Evolutionary conservation across 1,284 basidiomycete species (phyloP).

Genomic region (Moesziomyces sp.): DNA sequence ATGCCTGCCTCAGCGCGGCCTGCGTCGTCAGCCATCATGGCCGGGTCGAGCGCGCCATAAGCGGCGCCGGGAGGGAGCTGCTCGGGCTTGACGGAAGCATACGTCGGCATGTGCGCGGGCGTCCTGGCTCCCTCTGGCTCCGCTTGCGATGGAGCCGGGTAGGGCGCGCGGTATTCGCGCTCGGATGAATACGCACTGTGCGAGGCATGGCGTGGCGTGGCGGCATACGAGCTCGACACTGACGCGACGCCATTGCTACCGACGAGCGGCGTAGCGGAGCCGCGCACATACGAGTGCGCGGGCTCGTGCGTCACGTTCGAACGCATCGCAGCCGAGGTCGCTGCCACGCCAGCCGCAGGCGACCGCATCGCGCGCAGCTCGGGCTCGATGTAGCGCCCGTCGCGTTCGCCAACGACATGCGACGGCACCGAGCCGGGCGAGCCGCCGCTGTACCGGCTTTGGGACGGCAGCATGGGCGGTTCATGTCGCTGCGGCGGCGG

Average conservation of each 20-base stretch:
- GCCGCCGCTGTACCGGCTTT: constrained; percentile 16
- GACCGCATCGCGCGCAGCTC: constrained; percentile 19
- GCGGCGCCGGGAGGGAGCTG: neutral
- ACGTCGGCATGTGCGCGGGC: constrained; percentile 22
- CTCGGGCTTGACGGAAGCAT: constrained; percentile 17
- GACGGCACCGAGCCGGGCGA: constrained; percentile 25
- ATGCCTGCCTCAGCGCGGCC: neutral
- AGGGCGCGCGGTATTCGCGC: constrained; percentile 13
- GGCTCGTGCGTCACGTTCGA: constrained; percentile 20
- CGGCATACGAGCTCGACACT: constrained; percentile 14
- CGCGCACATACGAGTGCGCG: constrained; percentile 25
- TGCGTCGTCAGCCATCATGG: constrained; percentile 42
- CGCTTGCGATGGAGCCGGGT: constrained; percentile 1
- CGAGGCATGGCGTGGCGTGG: constrained; percentile 3
- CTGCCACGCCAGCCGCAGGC: constrained; percentile 11
- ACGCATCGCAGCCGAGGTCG: constrained; percentile 19
- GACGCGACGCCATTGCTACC: constrained; percentile 19
- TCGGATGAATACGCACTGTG: constrained; percentile 9
- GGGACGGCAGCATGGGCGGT: constrained; percentile 23
- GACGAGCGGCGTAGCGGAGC: constrained; percentile 2
- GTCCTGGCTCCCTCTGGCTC: constrained; percentile 7
- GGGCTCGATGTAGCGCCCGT: constrained; percentile 20
- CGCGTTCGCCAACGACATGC: constrained; percentile 18
- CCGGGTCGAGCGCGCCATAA: constrained; percentile 28
- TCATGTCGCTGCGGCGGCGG: constrained; percentile 26